Conservation (phyloP, 2,329 filamentous ascomycete species). For the Sarocladium strictum region DNA sequence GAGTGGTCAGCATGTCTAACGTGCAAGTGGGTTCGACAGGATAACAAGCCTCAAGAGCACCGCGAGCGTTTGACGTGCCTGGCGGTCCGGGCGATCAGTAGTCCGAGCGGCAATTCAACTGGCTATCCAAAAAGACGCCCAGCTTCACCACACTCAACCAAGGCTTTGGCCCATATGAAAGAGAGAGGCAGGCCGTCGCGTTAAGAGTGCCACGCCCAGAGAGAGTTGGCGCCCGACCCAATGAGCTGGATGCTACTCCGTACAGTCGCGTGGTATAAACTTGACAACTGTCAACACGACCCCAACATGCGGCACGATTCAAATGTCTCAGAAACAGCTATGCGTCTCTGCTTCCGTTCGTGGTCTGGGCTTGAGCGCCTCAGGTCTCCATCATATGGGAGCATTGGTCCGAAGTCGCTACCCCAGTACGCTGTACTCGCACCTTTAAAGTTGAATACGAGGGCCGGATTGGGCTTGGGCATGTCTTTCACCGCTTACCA, state of each 20-base stretch:
- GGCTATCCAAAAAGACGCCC: neutral
- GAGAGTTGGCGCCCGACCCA: too few relatives aligned
- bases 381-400: neutral
- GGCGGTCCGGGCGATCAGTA: neutral
- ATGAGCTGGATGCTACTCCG: neutral
- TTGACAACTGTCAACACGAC: neutral
- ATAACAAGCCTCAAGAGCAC: neutral
- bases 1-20: neutral
- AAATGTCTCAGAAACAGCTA: neutral
- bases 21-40: conserved; percentile 1
- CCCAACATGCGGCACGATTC: neutral
- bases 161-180: too few relatives aligned
- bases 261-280: neutral
- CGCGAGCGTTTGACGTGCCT: neutral
- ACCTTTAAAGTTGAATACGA: neutral
- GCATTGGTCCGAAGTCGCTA: too few relatives aligned
- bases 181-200: too few relatives aligned
- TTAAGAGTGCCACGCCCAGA: too few relatives aligned
- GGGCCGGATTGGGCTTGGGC: neutral
- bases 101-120: neutral
- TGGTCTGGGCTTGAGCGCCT: neutral
- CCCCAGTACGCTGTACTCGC: neutral
- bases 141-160: too few relatives aligned
- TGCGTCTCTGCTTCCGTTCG: neutral
- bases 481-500: neutral